phyloP scores from a whole-genome alignment of 208 protist species.

The Acanthamoeba triangularis region DNA sequence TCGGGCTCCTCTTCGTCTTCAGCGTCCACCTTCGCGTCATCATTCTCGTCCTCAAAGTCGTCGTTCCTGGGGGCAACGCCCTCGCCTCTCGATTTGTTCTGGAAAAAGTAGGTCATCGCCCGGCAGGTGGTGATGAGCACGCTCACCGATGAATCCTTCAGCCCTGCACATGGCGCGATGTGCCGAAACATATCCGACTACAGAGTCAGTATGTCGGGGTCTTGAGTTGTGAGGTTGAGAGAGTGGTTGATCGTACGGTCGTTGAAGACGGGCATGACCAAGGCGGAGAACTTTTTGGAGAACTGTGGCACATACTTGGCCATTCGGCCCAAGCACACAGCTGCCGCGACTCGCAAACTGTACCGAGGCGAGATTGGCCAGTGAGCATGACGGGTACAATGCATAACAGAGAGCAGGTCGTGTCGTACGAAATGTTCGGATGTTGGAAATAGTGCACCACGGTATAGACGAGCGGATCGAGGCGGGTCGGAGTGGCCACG shows the following conservation, averaged over 20 bases:
- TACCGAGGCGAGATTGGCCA: neutral
- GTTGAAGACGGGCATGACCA: conserved; percentile 35
- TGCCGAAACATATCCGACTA: neutral
- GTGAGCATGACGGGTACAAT: neutral
- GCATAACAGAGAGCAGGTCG: neutral
- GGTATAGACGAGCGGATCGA: conserved; percentile 25
- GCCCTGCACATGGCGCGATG: neutral
- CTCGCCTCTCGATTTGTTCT: neutral
- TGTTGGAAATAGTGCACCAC: conserved; percentile 26
- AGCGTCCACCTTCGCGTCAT: neutral
- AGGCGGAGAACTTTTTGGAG: neutral
- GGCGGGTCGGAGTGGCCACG: neutral
- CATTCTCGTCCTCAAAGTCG: neutral
- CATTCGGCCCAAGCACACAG: conserved; percentile 41
- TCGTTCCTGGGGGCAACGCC: neutral
- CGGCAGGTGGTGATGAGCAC: conserved; percentile 52
- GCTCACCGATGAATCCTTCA: neutral
- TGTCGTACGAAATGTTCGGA: neutral
- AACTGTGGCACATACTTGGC: conserved; percentile 8
- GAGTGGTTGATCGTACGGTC: neutral
- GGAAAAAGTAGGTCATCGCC: conserved; percentile 49
- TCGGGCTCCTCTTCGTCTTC: conserved; percentile 2
- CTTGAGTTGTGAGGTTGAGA: neutral
- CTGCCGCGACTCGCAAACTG: conserved; percentile 4
- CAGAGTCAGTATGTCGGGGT: neutral